Base-by-base conservation (phyloP, 2,329 filamentous ascomycete genomes). In the Colletotrichum sp. region DNA sequence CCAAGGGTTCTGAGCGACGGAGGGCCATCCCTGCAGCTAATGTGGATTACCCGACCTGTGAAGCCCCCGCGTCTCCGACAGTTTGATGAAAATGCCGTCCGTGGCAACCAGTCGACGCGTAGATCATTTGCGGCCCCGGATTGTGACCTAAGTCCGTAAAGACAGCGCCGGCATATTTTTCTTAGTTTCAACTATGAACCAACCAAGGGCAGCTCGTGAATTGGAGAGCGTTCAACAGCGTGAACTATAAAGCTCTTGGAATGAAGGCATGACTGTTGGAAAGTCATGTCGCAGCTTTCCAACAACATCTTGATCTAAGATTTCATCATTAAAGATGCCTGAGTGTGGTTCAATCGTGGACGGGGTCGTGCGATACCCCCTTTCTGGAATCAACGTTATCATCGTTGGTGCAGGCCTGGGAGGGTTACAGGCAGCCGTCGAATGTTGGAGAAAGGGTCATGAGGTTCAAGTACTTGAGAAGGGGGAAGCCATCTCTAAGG, bases 401-500 rank as follows among this genome's bases (percentile, higher is more conserved):
- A 72, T 77, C 6, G 73, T 73, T 13, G 75, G 75, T 21, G 75
- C 66, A 21, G 76, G 76, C 12, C 36, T 72, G 15, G 69, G 59
- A 5, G 75, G 76, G 5, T 66, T 77, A 6, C 67, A 63, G 27
- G 36, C 64, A 6, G 76, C 76, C 11, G 11, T 76, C 13, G 75
- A 76, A 57, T 76, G 73, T 47, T 77, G 73, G 75, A 62, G 76
- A 18, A 70, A 76, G 15, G 76, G 76, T 1, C 73, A 74, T 29
- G 64, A 73, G 54, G 73, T 77, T 13, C 43, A 65, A 2, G 69
- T 77, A 16, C 34, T 77, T n/a, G 76, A 77, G 16, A 68, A 51
- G n/a, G 34, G 34, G 12, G 24, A 33, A 16, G 6, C 31, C 11
- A 8, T 29, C 15, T 61, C 47, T 3, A 5, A 43, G 13, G 21